Percentiles rank a stretch among this genome's conserved stretches.
Conservation (phyloP, 768 basidiomycete species). For the Austroboletus eburneus region DNA sequence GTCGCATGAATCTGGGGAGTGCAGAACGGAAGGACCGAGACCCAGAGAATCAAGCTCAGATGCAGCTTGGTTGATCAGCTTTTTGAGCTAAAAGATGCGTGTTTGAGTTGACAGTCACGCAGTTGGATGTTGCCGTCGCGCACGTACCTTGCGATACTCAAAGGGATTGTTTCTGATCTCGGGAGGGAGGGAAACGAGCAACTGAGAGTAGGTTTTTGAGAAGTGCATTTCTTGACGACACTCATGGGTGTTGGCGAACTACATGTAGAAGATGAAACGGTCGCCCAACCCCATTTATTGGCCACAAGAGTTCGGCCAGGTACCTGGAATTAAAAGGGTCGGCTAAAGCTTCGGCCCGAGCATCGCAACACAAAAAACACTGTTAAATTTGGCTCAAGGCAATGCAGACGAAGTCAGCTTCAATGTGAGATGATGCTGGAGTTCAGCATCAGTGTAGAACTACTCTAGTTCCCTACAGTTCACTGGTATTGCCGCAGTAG, state of each 20-base stretch:
- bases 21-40: slow-evolving; percentile 46
- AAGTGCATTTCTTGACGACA: slow-evolving; percentile 54
- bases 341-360: background rate
- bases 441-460: too few relatives aligned
- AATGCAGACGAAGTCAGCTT: background rate
- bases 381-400: background rate
- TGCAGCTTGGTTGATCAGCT: slow-evolving; percentile 80
- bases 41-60: slow-evolving; percentile 73
- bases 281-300: background rate
- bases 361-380: background rate
- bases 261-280: background rate
- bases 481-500: too few relatives aligned
- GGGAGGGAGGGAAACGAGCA: slow-evolving; percentile 64
- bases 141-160: slow-evolving; percentile 70
- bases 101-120: too few relatives aligned
- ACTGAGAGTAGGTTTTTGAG: slow-evolving; percentile 61
- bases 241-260: background rate
- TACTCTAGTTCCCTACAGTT: too few relatives aligned
- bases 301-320: background rate
- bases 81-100: slow-evolving; percentile 66
- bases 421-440: too few relatives aligned
- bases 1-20: slow-evolving; percentile 27
- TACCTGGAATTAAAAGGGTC: background rate
- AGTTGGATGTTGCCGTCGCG: background rate
- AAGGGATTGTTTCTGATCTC: slow-evolving; percentile 77